A percentile compares a stretch with the other conserved stretches of the same genome.
phyloP scores from a whole-genome alignment of 257 asterid genomes.

The Perilla frutescens region DNA sequence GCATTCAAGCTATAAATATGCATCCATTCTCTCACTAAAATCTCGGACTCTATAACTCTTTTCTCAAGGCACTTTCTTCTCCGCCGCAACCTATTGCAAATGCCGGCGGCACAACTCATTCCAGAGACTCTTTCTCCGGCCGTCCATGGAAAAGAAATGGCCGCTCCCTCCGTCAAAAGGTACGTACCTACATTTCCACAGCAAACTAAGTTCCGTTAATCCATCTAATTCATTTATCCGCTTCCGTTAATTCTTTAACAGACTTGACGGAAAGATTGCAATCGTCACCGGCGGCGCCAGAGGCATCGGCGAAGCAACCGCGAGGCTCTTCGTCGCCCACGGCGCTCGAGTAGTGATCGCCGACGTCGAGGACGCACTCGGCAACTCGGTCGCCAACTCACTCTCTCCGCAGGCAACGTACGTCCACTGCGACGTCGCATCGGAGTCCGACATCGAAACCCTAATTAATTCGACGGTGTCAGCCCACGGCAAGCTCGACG shows the following conservation, averaged over 20 bases:
- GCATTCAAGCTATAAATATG: too few species aligned
- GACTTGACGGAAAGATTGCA: slow-evolving; percentile 76
- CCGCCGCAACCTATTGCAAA: neutral
- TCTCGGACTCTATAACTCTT: neutral
- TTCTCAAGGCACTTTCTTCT: neutral
- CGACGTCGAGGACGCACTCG: slow-evolving; percentile 63
- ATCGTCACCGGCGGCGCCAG: slow-evolving; percentile 83
- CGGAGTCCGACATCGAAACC: slow-evolving; percentile 48
- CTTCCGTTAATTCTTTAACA: slow-evolving; percentile 1
- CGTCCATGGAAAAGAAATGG: slow-evolving; percentile 43
- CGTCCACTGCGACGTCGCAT: slow-evolving; percentile 67
- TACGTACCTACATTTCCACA: slow-evolving; percentile 39
- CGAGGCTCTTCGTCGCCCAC: slow-evolving; percentile 62
- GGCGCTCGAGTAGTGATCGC: slow-evolving; percentile 76
- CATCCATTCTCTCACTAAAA: neutral
- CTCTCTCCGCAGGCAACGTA: slow-evolving; percentile 51
- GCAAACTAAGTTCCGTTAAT: too few species aligned
- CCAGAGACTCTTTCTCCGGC: slow-evolving; percentile 41
- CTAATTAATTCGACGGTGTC: slow-evolving; percentile 20
- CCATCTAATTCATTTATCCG: too few species aligned
- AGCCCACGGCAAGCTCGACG: slow-evolving; percentile 28
- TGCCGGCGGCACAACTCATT: slow-evolving; percentile 59
- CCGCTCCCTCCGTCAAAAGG: slow-evolving; percentile 47
- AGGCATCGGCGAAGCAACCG: slow-evolving; percentile 87
- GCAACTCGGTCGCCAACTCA: slow-evolving; percentile 50